These are phyloP conservation scores for Starmera pachycereana DNA, from an alignment of 805 yeast species.

Conservation along the genomic window DNA sequence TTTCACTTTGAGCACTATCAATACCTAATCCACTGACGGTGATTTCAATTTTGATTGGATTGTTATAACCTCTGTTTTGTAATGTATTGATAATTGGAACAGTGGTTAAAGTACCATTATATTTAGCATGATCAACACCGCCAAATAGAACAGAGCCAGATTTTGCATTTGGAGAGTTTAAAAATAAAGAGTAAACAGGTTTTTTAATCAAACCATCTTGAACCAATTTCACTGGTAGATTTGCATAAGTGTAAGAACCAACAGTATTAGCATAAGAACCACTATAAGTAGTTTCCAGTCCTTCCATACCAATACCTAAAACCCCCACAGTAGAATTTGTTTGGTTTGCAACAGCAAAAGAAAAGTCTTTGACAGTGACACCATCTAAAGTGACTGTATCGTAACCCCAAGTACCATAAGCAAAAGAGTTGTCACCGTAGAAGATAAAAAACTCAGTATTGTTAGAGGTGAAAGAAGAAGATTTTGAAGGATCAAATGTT, in stretches of 20 bases:
- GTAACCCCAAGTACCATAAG: slow-evolving; percentile 29
- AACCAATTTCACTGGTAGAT: slow-evolving; percentile 55
- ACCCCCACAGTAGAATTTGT: slow-evolving; percentile 62
- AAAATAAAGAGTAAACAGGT: slow-evolving; percentile 51
- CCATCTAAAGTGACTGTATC: slow-evolving; percentile 53
- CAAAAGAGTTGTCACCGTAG: slow-evolving; percentile 44
- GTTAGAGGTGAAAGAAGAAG: slow-evolving; percentile 24
- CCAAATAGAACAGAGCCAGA: slow-evolving; percentile 61
- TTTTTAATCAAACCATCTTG: slow-evolving; percentile 45
- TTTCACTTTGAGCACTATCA: neutral
- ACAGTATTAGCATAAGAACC: slow-evolving; percentile 12
- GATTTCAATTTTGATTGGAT: slow-evolving; percentile 35
- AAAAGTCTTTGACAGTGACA: slow-evolving; percentile 37
- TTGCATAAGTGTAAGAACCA: slow-evolving; percentile 37
- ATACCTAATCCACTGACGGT: slow-evolving; percentile 19
- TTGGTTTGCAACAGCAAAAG: slow-evolving; percentile 65
- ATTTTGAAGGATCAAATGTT: slow-evolving; percentile 23
- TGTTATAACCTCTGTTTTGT: slow-evolving; percentile 9
- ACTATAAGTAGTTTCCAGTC: slow-evolving; percentile 53
- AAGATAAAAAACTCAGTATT: slow-evolving; percentile 29
- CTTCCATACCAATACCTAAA: slow-evolving; percentile 61
- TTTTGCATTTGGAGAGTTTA: slow-evolving; percentile 32
- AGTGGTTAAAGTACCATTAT: slow-evolving; percentile 37
- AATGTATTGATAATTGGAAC: slow-evolving; percentile 41
- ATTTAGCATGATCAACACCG: slow-evolving; percentile 58